Base-by-base conservation (phyloP, 2,329 filamentous ascomycete species). In the Podosphaera aphanis region DNA sequence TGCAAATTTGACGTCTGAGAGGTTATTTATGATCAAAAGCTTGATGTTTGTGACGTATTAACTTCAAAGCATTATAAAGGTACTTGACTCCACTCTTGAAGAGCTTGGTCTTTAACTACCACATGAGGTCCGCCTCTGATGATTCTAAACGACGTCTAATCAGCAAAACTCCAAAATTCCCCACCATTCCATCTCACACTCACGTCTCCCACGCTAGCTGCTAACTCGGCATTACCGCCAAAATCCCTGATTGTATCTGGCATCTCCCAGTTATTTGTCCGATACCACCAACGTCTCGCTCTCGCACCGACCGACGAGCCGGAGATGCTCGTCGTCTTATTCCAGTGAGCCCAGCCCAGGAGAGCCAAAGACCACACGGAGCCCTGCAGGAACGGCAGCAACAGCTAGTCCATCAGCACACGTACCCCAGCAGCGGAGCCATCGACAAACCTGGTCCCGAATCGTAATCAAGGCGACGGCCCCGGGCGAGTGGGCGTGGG, bases 271-370 rank as follows among this genome's bases (percentile, higher is more conserved):
- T 92, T 84, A 59, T 95, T 95, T 16, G 93, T 82, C 19, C 72
- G 74, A 66, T 84, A 94, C 88, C 90, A 98, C 90, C 88, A 95
- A 52, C 85, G 70, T 55, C 90, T 70, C 43, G 90, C 64, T 53
- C 73, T 74, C 5, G 82, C 83, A 19, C 90, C 90, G 15, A 82
- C 65, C 21, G 75, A 77, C 54, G 74, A 75, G 7, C 90, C 90
- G 50, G 75, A 77, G 52, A 93, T 69, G 57, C 77, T 76, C 13
- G 83, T 78, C 48, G 71, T 79, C 49, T 73, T 71, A 62, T 95
- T 94, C 82, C 82, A 93, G 60, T 81, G 72, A 57, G 84, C 77
- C 88, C 88, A 95, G 47, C 88, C 90, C 52, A 74, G 75, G 46
- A 93, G 70, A 13, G 79, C 70, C 35, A 95, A 68, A 49, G 86